A percentile compares a stretch with the other conserved stretches of the same genome.
These are phyloP conservation scores for Diutina mesorugosa DNA, from an alignment of 1,139 yeast genomes.

Conservation along the genomic window DNA sequence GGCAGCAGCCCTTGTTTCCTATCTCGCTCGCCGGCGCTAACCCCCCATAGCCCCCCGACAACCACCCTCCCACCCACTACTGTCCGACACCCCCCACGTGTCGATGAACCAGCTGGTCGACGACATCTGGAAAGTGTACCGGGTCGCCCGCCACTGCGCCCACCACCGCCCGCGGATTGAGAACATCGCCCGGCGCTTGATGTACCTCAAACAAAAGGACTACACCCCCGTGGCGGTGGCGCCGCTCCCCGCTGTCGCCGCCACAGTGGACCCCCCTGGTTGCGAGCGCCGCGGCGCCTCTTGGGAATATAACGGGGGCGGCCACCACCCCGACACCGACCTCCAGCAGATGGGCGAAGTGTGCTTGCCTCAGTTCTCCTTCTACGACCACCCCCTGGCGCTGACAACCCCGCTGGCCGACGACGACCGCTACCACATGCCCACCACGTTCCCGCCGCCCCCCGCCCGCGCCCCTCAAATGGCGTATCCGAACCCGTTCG, in stretches of 20 bases:
- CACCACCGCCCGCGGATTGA: conserved; percentile 1
- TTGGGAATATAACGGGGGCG: neutral
- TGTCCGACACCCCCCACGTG: neutral
- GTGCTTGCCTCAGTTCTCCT: neutral
- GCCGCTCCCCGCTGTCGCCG: neutral
- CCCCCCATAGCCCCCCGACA: neutral
- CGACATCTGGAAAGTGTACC: conserved; percentile 1
- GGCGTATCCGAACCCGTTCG: neutral
- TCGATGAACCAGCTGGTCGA: neutral
- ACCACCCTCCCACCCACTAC: neutral
- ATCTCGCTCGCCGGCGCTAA: no score
- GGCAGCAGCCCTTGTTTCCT: no score
- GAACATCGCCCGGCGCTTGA: neutral
- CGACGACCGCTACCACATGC: neutral
- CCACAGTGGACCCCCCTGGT: neutral
- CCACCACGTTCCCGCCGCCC: neutral
- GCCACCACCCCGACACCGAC: neutral
- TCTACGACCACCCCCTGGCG: neutral
- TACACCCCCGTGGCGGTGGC: conserved; percentile 1
- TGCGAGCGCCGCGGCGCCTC: neutral
- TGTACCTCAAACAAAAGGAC: neutral
- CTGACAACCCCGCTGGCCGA: neutral
- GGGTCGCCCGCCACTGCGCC: neutral
- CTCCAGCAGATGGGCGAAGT: conserved; percentile 2
- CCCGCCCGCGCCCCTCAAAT: neutral